Percentiles rank a stretch among this genome's conserved stretches.
phyloP scores from a whole-genome alignment of 495 filamentous ascomycete species.

The Pseudomonodictys pantanalensis region DNA sequence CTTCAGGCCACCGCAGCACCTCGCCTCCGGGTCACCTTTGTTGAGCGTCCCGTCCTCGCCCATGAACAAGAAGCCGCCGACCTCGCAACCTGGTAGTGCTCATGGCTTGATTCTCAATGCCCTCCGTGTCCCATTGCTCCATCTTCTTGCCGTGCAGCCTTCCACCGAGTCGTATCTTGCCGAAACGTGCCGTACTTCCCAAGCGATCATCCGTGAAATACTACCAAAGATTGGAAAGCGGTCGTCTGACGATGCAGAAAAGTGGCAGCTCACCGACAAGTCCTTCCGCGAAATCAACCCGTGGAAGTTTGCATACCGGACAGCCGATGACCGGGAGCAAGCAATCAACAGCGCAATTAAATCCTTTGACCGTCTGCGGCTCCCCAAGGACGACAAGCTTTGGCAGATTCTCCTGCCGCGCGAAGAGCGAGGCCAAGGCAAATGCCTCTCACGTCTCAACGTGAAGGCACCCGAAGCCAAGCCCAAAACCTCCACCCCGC shows the following conservation, averaged over 20 bases:
- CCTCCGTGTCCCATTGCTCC: slow-evolving; percentile 33
- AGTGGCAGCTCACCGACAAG: slow-evolving; percentile 51
- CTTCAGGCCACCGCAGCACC: slow-evolving; percentile 23
- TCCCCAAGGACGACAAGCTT: slow-evolving; percentile 66
- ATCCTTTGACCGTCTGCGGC: slow-evolving; percentile 72
- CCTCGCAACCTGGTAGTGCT: slow-evolving; percentile 33
- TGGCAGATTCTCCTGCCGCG: slow-evolving; percentile 78
- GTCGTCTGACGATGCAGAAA: slow-evolving; percentile 25
- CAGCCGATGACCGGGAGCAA: slow-evolving; percentile 60
- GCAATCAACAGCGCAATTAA: slow-evolving; percentile 84
- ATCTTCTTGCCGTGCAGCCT: slow-evolving; percentile 40
- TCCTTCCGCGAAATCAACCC: slow-evolving; percentile 80
- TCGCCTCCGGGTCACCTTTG: slow-evolving; percentile 17
- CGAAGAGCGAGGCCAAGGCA: slow-evolving; percentile 76
- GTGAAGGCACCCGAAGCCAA: slow-evolving; percentile 49
- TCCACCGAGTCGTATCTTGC: slow-evolving; percentile 18
- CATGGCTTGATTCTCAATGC: slow-evolving; percentile 30
- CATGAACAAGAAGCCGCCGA: slow-evolving; percentile 27
- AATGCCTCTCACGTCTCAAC: slow-evolving; percentile 70
- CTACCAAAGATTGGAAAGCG: slow-evolving; percentile 37
- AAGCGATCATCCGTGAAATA: slow-evolving; percentile 32
- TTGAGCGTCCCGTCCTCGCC: slow-evolving; percentile 23
- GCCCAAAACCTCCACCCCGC: slow-evolving; percentile 46
- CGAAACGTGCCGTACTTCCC: slow-evolving; percentile 29
- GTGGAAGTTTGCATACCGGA: slow-evolving; percentile 57